Evolutionary conservation across 306 rosid species (phyloP).

Genomic region (Biancaea sappan): DNA sequence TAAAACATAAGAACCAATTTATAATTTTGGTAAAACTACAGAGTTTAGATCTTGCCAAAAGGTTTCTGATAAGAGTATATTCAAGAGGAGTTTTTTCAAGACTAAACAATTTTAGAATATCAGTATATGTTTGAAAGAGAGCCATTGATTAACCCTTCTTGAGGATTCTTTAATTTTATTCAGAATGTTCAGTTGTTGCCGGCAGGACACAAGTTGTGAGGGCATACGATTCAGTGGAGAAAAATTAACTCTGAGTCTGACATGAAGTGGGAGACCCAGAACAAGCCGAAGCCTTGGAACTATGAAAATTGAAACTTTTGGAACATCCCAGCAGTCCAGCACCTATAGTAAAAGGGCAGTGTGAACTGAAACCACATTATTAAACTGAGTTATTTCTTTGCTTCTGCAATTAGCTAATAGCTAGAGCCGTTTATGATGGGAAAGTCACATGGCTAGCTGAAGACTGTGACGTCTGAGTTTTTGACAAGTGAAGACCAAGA

Average conservation of each 20-base stretch:
- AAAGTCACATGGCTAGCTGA: slow-evolving; percentile 41
- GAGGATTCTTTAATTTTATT: background rate
- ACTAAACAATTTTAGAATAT: too few relatives aligned
- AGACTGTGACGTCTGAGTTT: slow-evolving; percentile 23
- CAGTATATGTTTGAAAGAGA: too few relatives aligned
- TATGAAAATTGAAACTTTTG: slow-evolving; percentile 34
- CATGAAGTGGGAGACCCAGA: slow-evolving; percentile 6
- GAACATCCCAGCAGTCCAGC: slow-evolving; percentile 29
- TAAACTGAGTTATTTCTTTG: background rate
- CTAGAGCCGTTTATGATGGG: slow-evolving; percentile 21
- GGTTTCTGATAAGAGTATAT: too few relatives aligned
- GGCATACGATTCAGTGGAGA: slow-evolving; percentile 11
- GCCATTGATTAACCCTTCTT: too few relatives aligned
- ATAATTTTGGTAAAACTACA: too few relatives aligned
- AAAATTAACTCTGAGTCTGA: background rate
- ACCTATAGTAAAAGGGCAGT: slow-evolving; percentile 19
- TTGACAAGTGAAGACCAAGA: slow-evolving; percentile 20
- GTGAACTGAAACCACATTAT: background rate
- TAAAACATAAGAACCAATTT: too few relatives aligned
- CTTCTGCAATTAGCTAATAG: slow-evolving; percentile 30
- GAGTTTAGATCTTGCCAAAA: too few relatives aligned
- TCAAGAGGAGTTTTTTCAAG: too few relatives aligned
- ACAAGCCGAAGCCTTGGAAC: slow-evolving; percentile 40
- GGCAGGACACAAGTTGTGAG: background rate
- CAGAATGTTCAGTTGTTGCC: background rate